Evolutionary conservation across 148 eudicot genomes (phyloP).

Genomic region (Diospyros kaki): DNA sequence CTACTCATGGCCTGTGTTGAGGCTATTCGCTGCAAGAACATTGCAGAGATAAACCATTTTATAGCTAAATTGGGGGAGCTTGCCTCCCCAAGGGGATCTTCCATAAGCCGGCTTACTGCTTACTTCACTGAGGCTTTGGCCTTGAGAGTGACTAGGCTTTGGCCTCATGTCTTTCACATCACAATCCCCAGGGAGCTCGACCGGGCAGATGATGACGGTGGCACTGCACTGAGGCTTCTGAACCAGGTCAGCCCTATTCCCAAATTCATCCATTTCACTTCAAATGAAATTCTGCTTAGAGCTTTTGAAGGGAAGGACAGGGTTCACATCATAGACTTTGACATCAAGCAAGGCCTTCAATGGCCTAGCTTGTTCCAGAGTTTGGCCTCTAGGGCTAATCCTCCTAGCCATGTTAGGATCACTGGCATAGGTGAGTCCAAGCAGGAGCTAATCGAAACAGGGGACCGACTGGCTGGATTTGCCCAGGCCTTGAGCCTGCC

Average conservation of each 20-base stretch:
- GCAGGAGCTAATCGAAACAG: constrained; percentile 82
- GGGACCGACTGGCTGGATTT: constrained; percentile 63
- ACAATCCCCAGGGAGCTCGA: constrained; percentile 64
- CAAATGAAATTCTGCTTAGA: constrained; percentile 79
- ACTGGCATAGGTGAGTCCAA: constrained; percentile 90
- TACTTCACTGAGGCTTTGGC: constrained; percentile 88
- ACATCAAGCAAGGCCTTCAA: constrained; percentile 91
- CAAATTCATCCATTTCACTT: constrained; percentile 83
- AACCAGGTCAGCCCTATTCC: constrained; percentile 87
- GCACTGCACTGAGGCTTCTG: constrained; percentile 61
- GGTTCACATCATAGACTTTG: constrained; percentile 88
- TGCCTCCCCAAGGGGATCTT: constrained; percentile 82
- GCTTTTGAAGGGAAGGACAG: constrained; percentile 82
- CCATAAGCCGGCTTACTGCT: constrained; percentile 62
- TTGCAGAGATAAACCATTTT: constrained; percentile 51
- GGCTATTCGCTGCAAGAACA: constrained; percentile 55
- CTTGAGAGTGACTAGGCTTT: constrained; percentile 61
- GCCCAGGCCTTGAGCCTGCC: constrained; percentile 64
- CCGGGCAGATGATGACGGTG: constrained; percentile 56
- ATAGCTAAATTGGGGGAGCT: constrained; percentile 67
- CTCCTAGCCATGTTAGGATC: constrained; percentile 86
- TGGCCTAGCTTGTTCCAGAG: constrained; percentile 92
- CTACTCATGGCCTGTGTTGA: constrained; percentile 63
- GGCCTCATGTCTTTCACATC: constrained; percentile 75
- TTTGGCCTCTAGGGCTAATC: constrained; percentile 52